Conservation (phyloP, 495 filamentous ascomycete species). For the Trypethelium eluteriae region DNA sequence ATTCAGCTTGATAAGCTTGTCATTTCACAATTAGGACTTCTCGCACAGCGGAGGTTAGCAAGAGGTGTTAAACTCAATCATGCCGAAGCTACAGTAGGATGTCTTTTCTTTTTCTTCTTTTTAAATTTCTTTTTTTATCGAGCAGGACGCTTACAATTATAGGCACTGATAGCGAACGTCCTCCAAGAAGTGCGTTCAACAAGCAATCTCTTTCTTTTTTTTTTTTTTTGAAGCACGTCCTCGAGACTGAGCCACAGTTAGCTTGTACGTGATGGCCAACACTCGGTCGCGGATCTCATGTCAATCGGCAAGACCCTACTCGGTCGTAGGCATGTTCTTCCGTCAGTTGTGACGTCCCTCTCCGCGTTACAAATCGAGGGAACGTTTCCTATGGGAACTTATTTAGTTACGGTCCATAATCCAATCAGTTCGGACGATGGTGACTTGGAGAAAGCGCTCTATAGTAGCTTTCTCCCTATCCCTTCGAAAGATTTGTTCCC, state of each 20-base stretch:
- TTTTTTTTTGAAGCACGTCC: background rate
- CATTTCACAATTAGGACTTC: conserved; percentile 79
- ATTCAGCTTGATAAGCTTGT: conserved; percentile 88
- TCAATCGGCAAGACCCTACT: conserved; percentile 83
- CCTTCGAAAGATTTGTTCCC: conserved; percentile 61
- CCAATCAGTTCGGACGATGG: conserved; percentile 85
- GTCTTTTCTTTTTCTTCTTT: background rate
- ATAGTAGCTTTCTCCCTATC: conserved; percentile 85
- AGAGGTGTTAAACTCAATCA: conserved; percentile 87
- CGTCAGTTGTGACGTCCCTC: conserved; percentile 68
- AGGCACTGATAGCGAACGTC: conserved; percentile 85
- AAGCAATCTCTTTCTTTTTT: background rate
- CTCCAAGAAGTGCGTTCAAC: conserved; percentile 65
- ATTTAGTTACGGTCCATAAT: conserved; percentile 89
- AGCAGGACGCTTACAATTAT: conserved; percentile 5
- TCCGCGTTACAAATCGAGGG: conserved; percentile 87
- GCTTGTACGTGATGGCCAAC: conserved; percentile 93
- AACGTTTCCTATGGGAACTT: conserved; percentile 84
- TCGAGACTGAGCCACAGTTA: conserved; percentile 26
- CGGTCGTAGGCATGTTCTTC: conserved; percentile 85
- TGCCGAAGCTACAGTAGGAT: conserved; percentile 72
- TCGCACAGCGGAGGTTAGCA: conserved; percentile 84
- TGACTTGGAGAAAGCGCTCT: conserved; percentile 74
- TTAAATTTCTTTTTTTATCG: too few relatives aligned
- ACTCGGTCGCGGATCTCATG: conserved; percentile 91